A percentile compares a stretch with the other conserved stretches of the same genome.
Conservation (phyloP, 768 basidiomycete species). For the Trametes cingulata region DNA sequence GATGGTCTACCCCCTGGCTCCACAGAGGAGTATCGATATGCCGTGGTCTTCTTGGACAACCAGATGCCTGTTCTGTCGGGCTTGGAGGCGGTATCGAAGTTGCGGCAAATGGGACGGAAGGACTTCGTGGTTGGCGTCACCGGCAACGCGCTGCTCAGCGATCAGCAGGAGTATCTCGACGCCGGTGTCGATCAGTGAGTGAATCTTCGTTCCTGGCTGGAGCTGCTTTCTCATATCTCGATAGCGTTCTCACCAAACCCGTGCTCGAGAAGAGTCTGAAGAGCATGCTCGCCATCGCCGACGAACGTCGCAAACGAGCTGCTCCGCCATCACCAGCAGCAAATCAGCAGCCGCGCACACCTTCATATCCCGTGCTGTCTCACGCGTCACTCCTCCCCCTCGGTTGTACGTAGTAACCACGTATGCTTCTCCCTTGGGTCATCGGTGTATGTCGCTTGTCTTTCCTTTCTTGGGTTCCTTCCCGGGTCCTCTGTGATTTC, state of each 20-base stretch:
- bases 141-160: conserved; percentile 41
- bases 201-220: not conserved
- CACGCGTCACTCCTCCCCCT: not conserved
- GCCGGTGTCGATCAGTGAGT: conserved; percentile 77
- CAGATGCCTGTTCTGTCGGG: conserved; percentile 87
- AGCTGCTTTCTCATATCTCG: conserved; percentile 1
- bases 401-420: not conserved
- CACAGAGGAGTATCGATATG: conserved; percentile 34
- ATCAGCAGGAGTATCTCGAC: conserved; percentile 74
- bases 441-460: not conserved
- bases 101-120: conserved; percentile 61
- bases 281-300: conserved; percentile 43
- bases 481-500: not conserved
- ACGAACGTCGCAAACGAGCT: conserved; percentile 38
- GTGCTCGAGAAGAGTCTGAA: conserved; percentile 59
- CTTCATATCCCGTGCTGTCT: not conserved
- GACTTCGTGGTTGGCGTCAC: conserved; percentile 87
- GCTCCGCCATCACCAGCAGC: not conserved
- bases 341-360: not conserved
- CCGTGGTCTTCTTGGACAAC: conserved; percentile 63
- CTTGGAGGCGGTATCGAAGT: conserved; percentile 60
- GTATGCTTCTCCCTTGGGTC: not conserved
- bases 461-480: not conserved
- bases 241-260: conserved; percentile 77
- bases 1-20: conserved; percentile 2